Evolutionary conservation across 2,329 filamentous ascomycete species (phyloP).

Genomic region (Colletotrichum zoysiae): DNA sequence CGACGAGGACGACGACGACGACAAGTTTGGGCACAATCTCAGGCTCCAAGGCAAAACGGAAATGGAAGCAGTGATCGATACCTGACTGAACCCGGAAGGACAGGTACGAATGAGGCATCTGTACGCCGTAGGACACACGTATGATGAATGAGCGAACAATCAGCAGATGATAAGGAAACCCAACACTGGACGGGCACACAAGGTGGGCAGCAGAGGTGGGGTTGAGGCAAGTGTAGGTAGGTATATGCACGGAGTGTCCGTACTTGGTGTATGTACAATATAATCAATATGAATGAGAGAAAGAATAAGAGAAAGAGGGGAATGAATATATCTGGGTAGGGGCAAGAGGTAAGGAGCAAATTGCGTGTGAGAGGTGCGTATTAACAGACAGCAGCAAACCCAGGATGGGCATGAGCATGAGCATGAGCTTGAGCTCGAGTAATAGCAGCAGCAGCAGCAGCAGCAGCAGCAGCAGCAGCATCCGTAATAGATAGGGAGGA

Average conservation of each 20-base stretch:
- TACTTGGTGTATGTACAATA: not conserved
- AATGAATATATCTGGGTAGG: too few species aligned
- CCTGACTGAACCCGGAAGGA: conserved; percentile 16
- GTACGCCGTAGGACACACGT: not conserved
- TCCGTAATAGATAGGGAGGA: conserved; percentile 13
- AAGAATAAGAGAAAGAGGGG: not conserved
- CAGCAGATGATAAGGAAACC: not conserved
- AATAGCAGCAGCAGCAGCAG: not conserved
- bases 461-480: not conserved
- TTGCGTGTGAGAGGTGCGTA: conserved; percentile 3
- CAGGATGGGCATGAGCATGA: not conserved
- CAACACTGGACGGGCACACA: conserved; percentile 14
- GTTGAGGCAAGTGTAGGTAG: not conserved
- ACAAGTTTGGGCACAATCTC: conserved; percentile 18
- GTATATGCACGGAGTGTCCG: not conserved
- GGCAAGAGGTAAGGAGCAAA: not conserved
- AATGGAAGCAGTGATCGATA: conserved; percentile 34
- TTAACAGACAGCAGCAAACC: not conserved
- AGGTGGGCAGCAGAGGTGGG: conserved; percentile 3
- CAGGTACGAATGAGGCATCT: conserved; percentile 8
- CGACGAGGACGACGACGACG: not conserved
- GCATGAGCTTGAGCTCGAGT: conserved; percentile 3
- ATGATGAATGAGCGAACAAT: not conserved
- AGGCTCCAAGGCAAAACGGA: conserved; percentile 13
- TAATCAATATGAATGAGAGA: not conserved